phyloP scores from a whole-genome alignment of 2,329 filamentous ascomycete species.

The Dendryphion nanum region DNA sequence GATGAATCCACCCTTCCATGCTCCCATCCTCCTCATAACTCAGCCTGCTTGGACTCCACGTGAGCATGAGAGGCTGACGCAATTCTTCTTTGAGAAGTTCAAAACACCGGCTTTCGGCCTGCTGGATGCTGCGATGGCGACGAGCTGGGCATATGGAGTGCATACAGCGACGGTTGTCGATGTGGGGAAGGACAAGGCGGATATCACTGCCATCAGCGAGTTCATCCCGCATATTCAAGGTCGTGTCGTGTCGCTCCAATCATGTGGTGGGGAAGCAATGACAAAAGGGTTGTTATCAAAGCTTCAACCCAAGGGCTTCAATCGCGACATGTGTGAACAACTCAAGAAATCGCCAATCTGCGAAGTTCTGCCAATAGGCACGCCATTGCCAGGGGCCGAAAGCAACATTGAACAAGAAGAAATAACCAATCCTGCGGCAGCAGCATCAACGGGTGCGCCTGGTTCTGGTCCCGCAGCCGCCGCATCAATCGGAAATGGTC shows the following conservation, averaged over 20 bases:
- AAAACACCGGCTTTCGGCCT: constrained; percentile 89
- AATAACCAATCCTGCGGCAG: constrained; percentile 53
- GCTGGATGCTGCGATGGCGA: constrained; percentile 84
- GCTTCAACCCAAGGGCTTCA: constrained; percentile 58
- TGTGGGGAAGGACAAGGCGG: constrained; percentile 87
- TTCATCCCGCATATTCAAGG: constrained; percentile 71
- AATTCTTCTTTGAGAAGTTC: constrained; percentile 97
- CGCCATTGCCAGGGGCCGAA: constrained; percentile 52
- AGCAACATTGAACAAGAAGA: constrained; percentile 38
- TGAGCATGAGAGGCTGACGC: constrained; percentile 82
- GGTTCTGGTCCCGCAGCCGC: constrained; percentile 46
- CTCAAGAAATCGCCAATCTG: constrained; percentile 63
- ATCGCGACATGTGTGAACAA: constrained; percentile 63
- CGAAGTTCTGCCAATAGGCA: constrained; percentile 58
- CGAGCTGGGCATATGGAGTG: constrained; percentile 77
- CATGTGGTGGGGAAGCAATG: constrained; percentile 85
- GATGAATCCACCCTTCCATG: constrained; percentile 89
- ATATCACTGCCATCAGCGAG: constrained; percentile 86
- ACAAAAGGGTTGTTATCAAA: constrained; percentile 71
- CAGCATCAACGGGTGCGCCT: constrained; percentile 55
- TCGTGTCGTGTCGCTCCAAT: constrained; percentile 58
- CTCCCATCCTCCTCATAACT: constrained; percentile 84
- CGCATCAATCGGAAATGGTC: constrained; percentile 44
- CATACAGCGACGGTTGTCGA: constrained; percentile 83
- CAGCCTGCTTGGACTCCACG: constrained; percentile 88